These are phyloP conservation scores for Syncephalastrum racemosum DNA, from an alignment of 371 early-diverging fungal genomes.

Conservation along the genomic window DNA sequence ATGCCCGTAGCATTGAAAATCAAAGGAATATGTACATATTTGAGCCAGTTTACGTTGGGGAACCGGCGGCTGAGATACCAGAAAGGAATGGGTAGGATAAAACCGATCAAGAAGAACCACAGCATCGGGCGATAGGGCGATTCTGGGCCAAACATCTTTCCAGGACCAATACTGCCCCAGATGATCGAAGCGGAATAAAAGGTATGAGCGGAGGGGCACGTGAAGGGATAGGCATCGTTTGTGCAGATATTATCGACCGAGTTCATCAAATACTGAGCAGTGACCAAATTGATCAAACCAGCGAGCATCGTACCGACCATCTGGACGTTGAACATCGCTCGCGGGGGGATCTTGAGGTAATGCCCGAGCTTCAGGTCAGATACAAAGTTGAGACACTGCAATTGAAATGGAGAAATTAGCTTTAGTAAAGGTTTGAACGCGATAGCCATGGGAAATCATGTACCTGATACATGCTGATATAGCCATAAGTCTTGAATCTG, in stretches of 20 bases:
- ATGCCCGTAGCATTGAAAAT: conserved; percentile 65
- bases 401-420: no score
- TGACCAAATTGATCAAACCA: conserved; percentile 60
- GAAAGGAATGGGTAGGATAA: conserved; percentile 62
- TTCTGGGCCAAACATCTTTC: conserved; percentile 61
- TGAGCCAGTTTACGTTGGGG: conserved; percentile 48
- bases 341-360: conserved; percentile 69
- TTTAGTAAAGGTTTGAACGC: no score
- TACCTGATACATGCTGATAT: conserved; percentile 58
- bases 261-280: conserved; percentile 66
- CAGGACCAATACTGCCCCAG: conserved; percentile 76
- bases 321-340: conserved; percentile 69
- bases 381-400: no score
- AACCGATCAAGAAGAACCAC: conserved; percentile 67
- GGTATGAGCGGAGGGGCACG: conserved; percentile 41
- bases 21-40: conserved; percentile 63
- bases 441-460: no score
- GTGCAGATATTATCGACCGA: conserved; percentile 60
- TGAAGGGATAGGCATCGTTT: conserved; percentile 44
- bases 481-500: conserved; percentile 64
- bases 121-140: conserved; percentile 56
- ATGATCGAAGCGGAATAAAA: conserved; percentile 67
- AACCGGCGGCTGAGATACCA: conserved; percentile 45
- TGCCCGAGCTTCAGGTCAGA: conserved; percentile 65
- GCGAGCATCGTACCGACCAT: conserved; percentile 57